A percentile compares a stretch with the other conserved stretches of the same genome.
Conservation (phyloP, 805 yeast genomes). For the Monosporozyma aerobia region DNA sequence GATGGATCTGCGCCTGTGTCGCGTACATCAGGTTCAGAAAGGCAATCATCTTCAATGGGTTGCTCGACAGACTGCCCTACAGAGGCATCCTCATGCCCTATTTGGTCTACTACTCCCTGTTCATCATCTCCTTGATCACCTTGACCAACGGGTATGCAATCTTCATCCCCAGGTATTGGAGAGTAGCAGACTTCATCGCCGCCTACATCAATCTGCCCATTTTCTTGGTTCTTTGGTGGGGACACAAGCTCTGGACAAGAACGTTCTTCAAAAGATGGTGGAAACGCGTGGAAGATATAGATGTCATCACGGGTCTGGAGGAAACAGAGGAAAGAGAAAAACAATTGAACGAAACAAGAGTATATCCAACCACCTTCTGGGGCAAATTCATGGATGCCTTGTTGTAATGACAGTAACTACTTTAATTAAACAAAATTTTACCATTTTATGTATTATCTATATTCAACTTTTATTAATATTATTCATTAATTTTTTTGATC, state of each 20-base stretch:
- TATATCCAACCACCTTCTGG: constrained; percentile 13
- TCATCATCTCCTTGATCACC: constrained; percentile 42
- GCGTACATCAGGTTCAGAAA: constrained; percentile 57
- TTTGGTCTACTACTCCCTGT: constrained; percentile 46
- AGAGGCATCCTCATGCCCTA: constrained; percentile 48
- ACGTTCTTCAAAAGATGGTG: constrained; percentile 35
- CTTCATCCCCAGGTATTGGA: constrained; percentile 43
- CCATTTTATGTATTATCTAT: neutral
- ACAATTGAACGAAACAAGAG: constrained; percentile 16
- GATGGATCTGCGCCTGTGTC: constrained; percentile 47
- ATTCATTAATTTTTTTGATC: no score
- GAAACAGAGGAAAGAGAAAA: constrained; percentile 48
- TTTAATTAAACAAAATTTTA: neutral
- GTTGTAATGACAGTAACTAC: constrained; percentile 4
- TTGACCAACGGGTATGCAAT: constrained; percentile 68
- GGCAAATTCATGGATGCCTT: constrained; percentile 17
- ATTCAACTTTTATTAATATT: no score
- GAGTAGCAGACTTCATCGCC: constrained; percentile 52
- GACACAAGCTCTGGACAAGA: constrained; percentile 44
- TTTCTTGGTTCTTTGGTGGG: constrained; percentile 41
- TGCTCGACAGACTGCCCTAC: constrained; percentile 50
- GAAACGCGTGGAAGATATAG: constrained; percentile 48
- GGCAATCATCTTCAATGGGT: constrained; percentile 45
- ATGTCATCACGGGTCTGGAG: constrained; percentile 50
- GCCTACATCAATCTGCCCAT: constrained; percentile 53